Percentiles rank a stretch among this genome's conserved stretches.
phyloP scores from a whole-genome alignment of 768 basidiomycete genomes.

The Cystofilobasidium macerans region DNA sequence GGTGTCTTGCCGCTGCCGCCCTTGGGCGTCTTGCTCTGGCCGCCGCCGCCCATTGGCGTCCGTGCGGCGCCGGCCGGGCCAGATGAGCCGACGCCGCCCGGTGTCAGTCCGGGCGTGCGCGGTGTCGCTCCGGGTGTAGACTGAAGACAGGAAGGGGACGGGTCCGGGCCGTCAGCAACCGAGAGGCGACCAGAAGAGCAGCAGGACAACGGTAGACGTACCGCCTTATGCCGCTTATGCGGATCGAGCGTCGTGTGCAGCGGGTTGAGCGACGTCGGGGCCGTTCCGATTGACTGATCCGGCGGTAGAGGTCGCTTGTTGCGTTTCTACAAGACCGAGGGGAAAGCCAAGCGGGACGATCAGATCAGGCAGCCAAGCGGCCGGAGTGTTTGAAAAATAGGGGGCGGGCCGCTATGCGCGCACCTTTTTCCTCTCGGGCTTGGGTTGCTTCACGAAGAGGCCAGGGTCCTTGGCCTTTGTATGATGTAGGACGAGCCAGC shows the following conservation, averaged over 20 bases:
- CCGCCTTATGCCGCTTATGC: not conserved
- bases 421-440: conserved; percentile 2
- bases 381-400: not conserved
- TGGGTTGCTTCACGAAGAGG: not conserved
- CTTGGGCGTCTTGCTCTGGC: not conserved
- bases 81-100: not conserved
- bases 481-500: not conserved
- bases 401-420: not conserved
- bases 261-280: not conserved
- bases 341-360: too few species aligned
- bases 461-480: not conserved
- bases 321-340: not conserved
- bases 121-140: not conserved
- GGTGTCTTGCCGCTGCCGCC: not conserved
- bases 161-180: too few species aligned
- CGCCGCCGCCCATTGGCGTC: not conserved
- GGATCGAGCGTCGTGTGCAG: not conserved
- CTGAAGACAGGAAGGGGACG: not conserved
- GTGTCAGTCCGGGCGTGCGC: not conserved
- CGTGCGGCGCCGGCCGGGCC: not conserved
- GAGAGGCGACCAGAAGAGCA: too few species aligned
- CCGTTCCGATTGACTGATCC: not conserved
- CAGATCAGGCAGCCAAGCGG: not conserved
- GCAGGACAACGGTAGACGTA: not conserved
- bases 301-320: not conserved